phyloP scores from a whole-genome alignment of 2,329 filamentous ascomycete species.

The Exserohilum rostratum region DNA sequence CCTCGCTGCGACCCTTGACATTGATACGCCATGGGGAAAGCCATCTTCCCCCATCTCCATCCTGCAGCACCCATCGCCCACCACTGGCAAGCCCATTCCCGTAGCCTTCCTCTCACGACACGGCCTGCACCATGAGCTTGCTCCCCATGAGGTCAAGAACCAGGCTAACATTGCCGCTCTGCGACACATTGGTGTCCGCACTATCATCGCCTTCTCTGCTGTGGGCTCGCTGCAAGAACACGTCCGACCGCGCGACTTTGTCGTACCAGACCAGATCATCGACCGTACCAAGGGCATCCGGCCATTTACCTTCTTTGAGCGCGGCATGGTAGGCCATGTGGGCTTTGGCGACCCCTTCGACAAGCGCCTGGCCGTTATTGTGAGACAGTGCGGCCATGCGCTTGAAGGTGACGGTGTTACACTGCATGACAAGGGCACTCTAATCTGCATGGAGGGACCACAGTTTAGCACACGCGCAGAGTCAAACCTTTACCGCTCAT shows the following conservation, averaged over 20 bases:
- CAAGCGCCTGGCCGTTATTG: conserved; percentile 73
- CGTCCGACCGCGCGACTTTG: conserved; percentile 95
- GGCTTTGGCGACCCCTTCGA: conserved; percentile 98
- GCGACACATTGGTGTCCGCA: conserved; percentile 84
- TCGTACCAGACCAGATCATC: conserved; percentile 94
- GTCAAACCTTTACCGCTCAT: conserved; percentile 90
- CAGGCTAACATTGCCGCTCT: conserved; percentile 99
- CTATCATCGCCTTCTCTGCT: conserved; percentile 91
- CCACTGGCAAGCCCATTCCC: conserved; percentile 64
- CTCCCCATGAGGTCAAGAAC: conserved; percentile 92
- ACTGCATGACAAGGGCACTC: conserved; percentile 80
- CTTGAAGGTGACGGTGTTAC: conserved; percentile 84
- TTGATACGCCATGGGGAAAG: conserved; percentile 85
- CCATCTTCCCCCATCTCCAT: conserved; percentile 82
- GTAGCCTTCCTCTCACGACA: conserved; percentile 95
- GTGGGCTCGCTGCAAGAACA: conserved; percentile 91
- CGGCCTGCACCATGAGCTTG: conserved; percentile 84
- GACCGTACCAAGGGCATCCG: conserved; percentile 95
- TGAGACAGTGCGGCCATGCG: conserved; percentile 75
- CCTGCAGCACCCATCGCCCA: conserved; percentile 80
- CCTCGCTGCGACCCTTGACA: conserved; percentile 77
- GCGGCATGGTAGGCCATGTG: conserved; percentile 89
- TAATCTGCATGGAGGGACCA: conserved; percentile 98
- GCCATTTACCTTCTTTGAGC: conserved; percentile 95
- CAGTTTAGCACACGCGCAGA: conserved; percentile 97